A percentile compares a stretch with the other conserved stretches of the same genome.
These are phyloP conservation scores for Neonothopanus nambi DNA, from an alignment of 1,284 basidiomycete species.

Conservation along the genomic window DNA sequence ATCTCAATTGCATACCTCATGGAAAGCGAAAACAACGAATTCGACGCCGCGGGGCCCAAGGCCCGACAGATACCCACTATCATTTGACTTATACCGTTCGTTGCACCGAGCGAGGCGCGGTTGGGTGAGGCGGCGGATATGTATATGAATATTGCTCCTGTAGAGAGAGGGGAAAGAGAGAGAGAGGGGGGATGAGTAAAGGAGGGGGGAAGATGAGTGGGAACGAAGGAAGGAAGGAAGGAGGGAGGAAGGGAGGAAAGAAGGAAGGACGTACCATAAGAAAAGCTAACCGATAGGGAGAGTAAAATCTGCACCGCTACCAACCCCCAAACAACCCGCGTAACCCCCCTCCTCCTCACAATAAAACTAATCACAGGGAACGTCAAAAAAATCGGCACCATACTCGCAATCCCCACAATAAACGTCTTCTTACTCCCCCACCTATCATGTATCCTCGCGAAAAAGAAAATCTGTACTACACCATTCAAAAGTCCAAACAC, in stretches of 20 bases:
- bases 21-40: slow-evolving; percentile 70
- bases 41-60: slow-evolving; percentile 69
- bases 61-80: slow-evolving; percentile 60
- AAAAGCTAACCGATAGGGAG: slow-evolving; percentile 51
- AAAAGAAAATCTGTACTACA: slow-evolving; percentile 58
- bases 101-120: slow-evolving; percentile 67
- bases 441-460: slow-evolving; percentile 51
- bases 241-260: too few relatives aligned
- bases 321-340: slow-evolving; percentile 43
- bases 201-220: too few relatives aligned
- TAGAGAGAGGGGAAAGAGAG: too few relatives aligned
- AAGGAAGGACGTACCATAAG: slow-evolving; percentile 47
- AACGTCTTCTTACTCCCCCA: slow-evolving; percentile 61
- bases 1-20: too few relatives aligned
- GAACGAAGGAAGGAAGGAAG: background rate
- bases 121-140: slow-evolving; percentile 61
- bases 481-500: slow-evolving; percentile 61
- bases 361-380: slow-evolving; percentile 62
- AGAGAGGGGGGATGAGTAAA: background rate
- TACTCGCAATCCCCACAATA: slow-evolving; percentile 47
- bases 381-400: slow-evolving; percentile 48
- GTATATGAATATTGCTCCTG: slow-evolving; percentile 69
- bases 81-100: slow-evolving; percentile 73
- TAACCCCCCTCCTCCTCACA: slow-evolving; percentile 41
- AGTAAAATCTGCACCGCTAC: slow-evolving; percentile 49